Conservation (phyloP, 2,329 filamentous ascomycete species). For the Stachybotrys chlorohalonatus region DNA sequence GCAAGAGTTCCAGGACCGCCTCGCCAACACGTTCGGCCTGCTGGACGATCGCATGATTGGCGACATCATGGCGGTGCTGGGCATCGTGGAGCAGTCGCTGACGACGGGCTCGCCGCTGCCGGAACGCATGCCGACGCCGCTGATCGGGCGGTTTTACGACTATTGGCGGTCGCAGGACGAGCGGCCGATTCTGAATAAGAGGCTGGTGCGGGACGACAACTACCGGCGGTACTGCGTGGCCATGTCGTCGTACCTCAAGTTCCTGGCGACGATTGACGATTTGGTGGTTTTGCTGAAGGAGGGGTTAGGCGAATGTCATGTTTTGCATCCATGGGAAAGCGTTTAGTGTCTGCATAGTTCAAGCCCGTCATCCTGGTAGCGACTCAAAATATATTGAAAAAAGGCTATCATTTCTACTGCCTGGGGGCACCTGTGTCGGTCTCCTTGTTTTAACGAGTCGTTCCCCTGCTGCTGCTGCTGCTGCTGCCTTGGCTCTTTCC, state of each 20-base stretch:
- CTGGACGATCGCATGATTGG: conserved; percentile 34
- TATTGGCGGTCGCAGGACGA: conserved; percentile 9
- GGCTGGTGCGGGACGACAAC: conserved; percentile 27
- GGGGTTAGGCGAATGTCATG: conserved; percentile 30
- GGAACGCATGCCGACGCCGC: conserved; percentile 35
- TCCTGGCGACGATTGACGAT: conserved; percentile 33
- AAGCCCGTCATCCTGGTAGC: too few species aligned
- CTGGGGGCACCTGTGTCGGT: too few species aligned
- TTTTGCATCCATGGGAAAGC: conserved; percentile 19
- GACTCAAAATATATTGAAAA: too few species aligned
- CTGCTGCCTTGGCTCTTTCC: neutral
- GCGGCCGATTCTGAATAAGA: conserved; percentile 18
- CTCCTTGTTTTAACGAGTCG: too few species aligned
- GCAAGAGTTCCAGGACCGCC: conserved; percentile 25
- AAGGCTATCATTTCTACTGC: too few species aligned
- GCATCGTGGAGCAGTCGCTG: conserved; percentile 35
- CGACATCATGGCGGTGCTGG: conserved; percentile 40
- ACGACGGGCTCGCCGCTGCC: conserved; percentile 38
- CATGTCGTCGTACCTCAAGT: conserved; percentile 32
- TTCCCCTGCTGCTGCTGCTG: too few species aligned
- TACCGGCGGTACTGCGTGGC: conserved; percentile 38
- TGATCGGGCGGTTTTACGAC: conserved; percentile 27
- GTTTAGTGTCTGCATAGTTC: neutral
- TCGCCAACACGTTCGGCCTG: conserved; percentile 27
- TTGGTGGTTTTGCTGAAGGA: conserved; percentile 33